Evolutionary conservation across 2,329 filamentous ascomycete genomes (phyloP), one percentile per base, ranked within the genome.

Genomic region (Leptodontidium sp.): DNA sequence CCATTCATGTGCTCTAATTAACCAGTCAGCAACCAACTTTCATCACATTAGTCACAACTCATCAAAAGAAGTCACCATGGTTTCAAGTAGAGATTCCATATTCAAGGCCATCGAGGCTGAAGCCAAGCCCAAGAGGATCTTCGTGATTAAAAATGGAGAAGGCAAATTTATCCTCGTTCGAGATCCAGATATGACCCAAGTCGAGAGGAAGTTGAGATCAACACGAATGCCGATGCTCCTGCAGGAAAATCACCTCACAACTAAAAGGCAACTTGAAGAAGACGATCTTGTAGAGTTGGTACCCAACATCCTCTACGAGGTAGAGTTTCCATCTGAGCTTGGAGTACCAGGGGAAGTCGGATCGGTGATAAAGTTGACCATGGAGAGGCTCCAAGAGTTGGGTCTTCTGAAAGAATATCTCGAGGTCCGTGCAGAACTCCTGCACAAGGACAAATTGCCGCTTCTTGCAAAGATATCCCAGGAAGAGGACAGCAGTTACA

Each of bases 371-470:
- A 55, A 55, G 29, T 38, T 55, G 29, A 55, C 12, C 29, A 55
- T 38, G 52, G 52, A 55, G 52, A 55, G 15, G 29, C 52, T 55
- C 5, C 29, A 55, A 35, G 52, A 55, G 29, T 26, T 55, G 9
- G 29, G 26, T n/a, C 52, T 55, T n/a, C 52, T 55, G 9, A 14
- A 55, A 8, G 52, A 55, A 26, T 55, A 24, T n/a, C 52, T 38
- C 17, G 52, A n/a, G 24, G 52, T 55, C 29, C 52, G 52, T 9
- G 7, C 12, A n/a, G 29, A 55, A 29, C 29, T 55, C 1, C 52
- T 55, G 2, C 52, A 55, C 52, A 35, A 35, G 15, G 29, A 55
- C 9, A 55, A 55, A 11, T 6, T 55, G 29, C 52, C 21, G 5
- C 29, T 55, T 21, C 52, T 55, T 38, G 52, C 29, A n/a, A 57